Conservation (phyloP, 2,329 filamentous ascomycete species). For the Trichoderma sp. region DNA sequence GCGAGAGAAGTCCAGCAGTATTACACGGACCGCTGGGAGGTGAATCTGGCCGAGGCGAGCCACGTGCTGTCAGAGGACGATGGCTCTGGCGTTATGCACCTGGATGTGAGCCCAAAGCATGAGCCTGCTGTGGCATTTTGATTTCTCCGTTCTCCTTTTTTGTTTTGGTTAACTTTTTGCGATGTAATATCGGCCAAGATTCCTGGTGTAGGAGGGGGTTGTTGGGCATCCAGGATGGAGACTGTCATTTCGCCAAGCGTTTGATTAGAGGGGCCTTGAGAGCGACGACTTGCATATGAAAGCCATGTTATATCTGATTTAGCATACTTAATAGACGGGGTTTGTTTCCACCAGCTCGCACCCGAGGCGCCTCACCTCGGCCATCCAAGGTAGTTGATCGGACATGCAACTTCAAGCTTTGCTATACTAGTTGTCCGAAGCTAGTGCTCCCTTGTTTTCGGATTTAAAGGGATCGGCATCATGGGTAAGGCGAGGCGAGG, state of each 20-base stretch:
- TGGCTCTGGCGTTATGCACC: conserved; percentile 7
- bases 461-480: background rate
- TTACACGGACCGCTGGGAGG: conserved; percentile 34
- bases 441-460: background rate
- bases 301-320: background rate
- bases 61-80: conserved; percentile 18
- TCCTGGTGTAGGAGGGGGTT: background rate
- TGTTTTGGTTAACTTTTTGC: background rate
- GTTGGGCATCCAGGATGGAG: background rate
- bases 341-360: background rate
- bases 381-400: background rate
- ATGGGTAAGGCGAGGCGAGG: too few relatives aligned
- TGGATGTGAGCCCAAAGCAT: background rate
- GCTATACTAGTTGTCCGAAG: background rate
- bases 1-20: conserved; percentile 29
- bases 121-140: background rate
- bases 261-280: background rate
- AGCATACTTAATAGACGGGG: background rate
- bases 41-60: conserved; percentile 23
- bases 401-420: background rate
- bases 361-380: background rate
- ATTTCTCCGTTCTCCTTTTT: background rate
- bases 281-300: background rate
- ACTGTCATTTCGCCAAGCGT: background rate
- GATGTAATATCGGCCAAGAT: background rate